phyloP scores from a whole-genome alignment of 805 yeast species.

The Wickerhamomyces sydowiorum region DNA sequence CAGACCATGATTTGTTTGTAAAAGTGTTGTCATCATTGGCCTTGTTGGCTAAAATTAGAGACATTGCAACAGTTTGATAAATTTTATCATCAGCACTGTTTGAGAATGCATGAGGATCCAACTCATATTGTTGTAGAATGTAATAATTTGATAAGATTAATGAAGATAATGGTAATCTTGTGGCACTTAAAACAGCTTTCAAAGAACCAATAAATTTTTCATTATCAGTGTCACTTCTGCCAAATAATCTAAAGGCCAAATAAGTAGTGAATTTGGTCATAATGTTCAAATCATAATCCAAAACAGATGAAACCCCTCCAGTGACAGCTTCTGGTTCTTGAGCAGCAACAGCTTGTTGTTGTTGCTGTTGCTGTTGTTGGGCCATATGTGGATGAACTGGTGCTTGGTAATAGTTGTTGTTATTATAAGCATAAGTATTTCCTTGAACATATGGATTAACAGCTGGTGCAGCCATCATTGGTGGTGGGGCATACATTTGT shows the following conservation, averaged over 20 bases:
- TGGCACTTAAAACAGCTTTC: slow-evolving; percentile 71
- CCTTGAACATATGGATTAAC: slow-evolving; percentile 1
- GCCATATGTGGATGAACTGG: slow-evolving; percentile 1
- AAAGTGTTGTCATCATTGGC: slow-evolving; percentile 96
- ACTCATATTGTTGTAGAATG: slow-evolving; percentile 54
- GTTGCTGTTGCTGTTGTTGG: slow-evolving; percentile 1
- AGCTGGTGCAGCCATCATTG: slow-evolving; percentile 7
- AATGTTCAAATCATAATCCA: slow-evolving; percentile 71
- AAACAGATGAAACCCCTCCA: slow-evolving; percentile 74
- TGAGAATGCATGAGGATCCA: slow-evolving; percentile 27
- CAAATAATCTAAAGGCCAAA: slow-evolving; percentile 64
- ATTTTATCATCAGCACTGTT: slow-evolving; percentile 29
- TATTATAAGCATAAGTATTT: slow-evolving; percentile 5
- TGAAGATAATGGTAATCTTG: slow-evolving; percentile 81
- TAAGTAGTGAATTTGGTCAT: slow-evolving; percentile 81
- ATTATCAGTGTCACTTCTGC: slow-evolving; percentile 36
- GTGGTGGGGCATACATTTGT: slow-evolving; percentile 5
- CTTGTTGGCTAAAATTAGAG: slow-evolving; percentile 84
- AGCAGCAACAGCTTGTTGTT: too few species aligned
- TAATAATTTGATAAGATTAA: slow-evolving; percentile 76
- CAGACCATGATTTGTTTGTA: slow-evolving; percentile 91
- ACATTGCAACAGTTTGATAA: slow-evolving; percentile 54
- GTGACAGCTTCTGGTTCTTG: slow-evolving; percentile 18
- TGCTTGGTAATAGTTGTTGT: slow-evolving; percentile 5
- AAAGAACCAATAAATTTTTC: slow-evolving; percentile 51